Evolutionary conservation across 2,329 filamentous ascomycete species (phyloP).

Genomic region (Ascochyta clinopodiicola): DNA sequence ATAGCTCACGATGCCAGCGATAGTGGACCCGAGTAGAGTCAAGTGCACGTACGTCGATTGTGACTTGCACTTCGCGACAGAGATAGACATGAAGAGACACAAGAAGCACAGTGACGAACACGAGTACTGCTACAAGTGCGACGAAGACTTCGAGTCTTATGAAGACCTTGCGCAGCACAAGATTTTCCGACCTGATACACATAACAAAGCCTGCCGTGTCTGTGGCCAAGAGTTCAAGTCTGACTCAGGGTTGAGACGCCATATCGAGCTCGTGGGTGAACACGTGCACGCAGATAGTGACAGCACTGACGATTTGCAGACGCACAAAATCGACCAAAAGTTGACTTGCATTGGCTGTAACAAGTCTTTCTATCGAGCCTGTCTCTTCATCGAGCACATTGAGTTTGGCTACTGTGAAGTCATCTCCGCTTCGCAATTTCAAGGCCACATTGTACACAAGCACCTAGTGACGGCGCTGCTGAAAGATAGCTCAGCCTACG

Average conservation of each 20-base stretch:
- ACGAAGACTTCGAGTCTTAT: constrained; percentile 54
- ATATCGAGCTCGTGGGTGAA: constrained; percentile 58
- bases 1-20: constrained; percentile 28
- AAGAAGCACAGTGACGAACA: constrained; percentile 55
- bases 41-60: constrained; percentile 58
- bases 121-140: constrained; percentile 55
- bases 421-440: constrained; percentile 54
- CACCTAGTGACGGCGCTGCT: constrained; percentile 51
- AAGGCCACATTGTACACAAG: constrained; percentile 59
- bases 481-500: constrained; percentile 19
- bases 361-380: constrained; percentile 55
- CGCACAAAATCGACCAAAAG: constrained; percentile 58
- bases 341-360: constrained; percentile 62
- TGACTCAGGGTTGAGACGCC: constrained; percentile 57
- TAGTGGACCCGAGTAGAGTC: constrained; percentile 19
- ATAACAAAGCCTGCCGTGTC: constrained; percentile 62
- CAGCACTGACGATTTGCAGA: constrained; percentile 39
- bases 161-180: constrained; percentile 58
- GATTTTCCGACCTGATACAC: constrained; percentile 40
- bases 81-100: constrained; percentile 58
- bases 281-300: not conserved
- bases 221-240: constrained; percentile 64
- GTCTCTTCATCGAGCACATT: constrained; percentile 60
- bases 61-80: constrained; percentile 52
- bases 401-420: constrained; percentile 59